phyloP scores from a whole-genome alignment of 108 stramenopile genomes.

The Bacterosira constricta region DNA sequence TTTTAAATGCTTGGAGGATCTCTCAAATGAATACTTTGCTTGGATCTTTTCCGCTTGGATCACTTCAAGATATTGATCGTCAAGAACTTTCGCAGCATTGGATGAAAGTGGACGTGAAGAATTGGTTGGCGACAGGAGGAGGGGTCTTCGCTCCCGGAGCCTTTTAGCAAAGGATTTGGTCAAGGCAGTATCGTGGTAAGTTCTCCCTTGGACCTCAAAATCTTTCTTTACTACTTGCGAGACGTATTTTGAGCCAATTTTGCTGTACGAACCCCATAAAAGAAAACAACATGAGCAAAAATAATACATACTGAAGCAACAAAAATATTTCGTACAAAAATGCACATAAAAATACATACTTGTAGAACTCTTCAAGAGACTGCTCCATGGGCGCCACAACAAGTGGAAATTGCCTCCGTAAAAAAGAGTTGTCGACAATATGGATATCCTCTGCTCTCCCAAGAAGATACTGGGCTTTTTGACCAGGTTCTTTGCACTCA shows the following conservation, averaged over 20 bases:
- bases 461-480: constrained; percentile 48
- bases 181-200: constrained; percentile 33
- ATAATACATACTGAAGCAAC: too few species aligned
- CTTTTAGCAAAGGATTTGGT: constrained; percentile 55
- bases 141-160: constrained; percentile 64
- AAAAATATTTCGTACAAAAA: too few species aligned
- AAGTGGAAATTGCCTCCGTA: constrained; percentile 60
- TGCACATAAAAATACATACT: too few species aligned
- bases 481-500: constrained; percentile 19
- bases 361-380: constrained; percentile 67
- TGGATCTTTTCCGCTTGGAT: constrained; percentile 55
- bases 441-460: constrained; percentile 74
- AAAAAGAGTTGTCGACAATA: constrained; percentile 81
- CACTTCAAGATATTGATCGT: constrained; percentile 49
- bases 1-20: constrained; percentile 44
- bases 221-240: constrained; percentile 66
- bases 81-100: constrained; percentile 56
- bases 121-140: constrained; percentile 68
- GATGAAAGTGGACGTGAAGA: constrained; percentile 68
- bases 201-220: constrained; percentile 61
- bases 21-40: constrained; percentile 65
- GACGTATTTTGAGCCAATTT: constrained; percentile 68
- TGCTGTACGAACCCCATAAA: constrained; percentile 69
- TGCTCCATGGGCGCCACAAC: constrained; percentile 71
- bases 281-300: too few species aligned